Conservation (phyloP, 371 early-diverging fungal species). For the Mucor sp. region DNA sequence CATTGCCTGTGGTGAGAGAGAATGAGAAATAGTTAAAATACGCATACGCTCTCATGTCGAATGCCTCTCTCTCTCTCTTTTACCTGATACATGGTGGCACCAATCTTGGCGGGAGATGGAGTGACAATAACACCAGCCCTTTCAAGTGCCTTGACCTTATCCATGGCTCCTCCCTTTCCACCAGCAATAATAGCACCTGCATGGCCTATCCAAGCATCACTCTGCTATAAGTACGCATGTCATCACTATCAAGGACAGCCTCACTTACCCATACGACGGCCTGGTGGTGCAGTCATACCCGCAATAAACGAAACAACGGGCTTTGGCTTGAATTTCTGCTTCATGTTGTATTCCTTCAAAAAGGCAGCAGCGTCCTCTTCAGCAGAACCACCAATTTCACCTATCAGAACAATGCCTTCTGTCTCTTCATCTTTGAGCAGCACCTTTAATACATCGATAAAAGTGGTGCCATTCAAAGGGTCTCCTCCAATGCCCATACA, state of each 20-base stretch:
- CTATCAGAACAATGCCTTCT: background rate
- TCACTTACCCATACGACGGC: background rate
- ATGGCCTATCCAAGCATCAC: background rate
- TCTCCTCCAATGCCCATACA: background rate
- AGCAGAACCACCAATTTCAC: background rate
- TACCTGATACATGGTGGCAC: background rate
- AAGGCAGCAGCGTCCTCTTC: background rate
- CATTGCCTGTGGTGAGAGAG: background rate
- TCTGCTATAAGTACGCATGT: background rate
- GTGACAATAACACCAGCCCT: background rate
- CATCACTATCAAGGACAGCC: background rate
- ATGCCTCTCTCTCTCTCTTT: background rate
- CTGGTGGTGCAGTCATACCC: background rate
- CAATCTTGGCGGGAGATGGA: background rate
- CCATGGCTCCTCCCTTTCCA: background rate
- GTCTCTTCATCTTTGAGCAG: background rate
- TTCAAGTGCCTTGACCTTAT: background rate
- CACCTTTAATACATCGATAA: background rate
- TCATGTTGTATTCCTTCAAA: background rate
- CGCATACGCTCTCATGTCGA: too few relatives aligned
- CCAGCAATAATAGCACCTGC: background rate
- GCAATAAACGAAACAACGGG: background rate
- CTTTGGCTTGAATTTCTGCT: background rate
- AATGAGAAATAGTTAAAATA: too few relatives aligned
- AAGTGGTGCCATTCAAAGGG: background rate